Percentiles rank a stretch among this genome's conserved stretches.
These are phyloP conservation scores for Flueggea neowawraea DNA, from an alignment of 441 rosid species.

Conservation along the genomic window DNA sequence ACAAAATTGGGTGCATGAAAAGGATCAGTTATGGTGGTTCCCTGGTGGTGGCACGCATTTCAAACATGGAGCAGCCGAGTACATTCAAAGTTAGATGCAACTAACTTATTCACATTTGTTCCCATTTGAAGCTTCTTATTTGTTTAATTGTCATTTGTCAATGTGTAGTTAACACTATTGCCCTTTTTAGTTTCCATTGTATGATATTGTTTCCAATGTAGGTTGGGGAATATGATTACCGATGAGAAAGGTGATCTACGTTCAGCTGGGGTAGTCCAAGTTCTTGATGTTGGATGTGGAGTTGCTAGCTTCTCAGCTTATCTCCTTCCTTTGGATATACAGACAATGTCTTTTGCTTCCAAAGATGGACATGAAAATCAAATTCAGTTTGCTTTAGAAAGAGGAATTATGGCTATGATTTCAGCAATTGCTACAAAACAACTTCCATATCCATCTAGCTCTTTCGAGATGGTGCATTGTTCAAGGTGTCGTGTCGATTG, in stretches of 20 bases:
- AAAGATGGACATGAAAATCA: conserved; percentile 95
- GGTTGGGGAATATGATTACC: conserved; percentile 86
- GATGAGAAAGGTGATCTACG: conserved; percentile 73
- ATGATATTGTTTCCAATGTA: conserved; percentile 23
- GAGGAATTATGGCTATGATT: conserved; percentile 92
- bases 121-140: background rate
- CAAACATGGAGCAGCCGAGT: conserved; percentile 93
- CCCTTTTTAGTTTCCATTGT: conserved; percentile 4
- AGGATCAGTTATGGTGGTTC: conserved; percentile 83
- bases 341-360: conserved; percentile 96
- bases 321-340: conserved; percentile 80
- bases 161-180: background rate
- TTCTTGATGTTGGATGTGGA: conserved; percentile 96
- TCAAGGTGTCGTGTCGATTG: conserved; percentile 97
- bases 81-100: conserved; percentile 67
- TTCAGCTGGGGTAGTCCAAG: conserved; percentile 86
- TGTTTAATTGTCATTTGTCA: no score
- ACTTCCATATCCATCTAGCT: conserved; percentile 78
- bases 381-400: conserved; percentile 95
- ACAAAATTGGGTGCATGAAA: conserved; percentile 92
- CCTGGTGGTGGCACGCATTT: conserved; percentile 99
- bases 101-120: conserved; percentile 3
- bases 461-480: conserved; percentile 98
- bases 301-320: conserved; percentile 98
- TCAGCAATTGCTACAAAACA: conserved; percentile 85